phyloP scores from a whole-genome alignment of 768 basidiomycete genomes.

The Hysterangium stoloniferum region DNA sequence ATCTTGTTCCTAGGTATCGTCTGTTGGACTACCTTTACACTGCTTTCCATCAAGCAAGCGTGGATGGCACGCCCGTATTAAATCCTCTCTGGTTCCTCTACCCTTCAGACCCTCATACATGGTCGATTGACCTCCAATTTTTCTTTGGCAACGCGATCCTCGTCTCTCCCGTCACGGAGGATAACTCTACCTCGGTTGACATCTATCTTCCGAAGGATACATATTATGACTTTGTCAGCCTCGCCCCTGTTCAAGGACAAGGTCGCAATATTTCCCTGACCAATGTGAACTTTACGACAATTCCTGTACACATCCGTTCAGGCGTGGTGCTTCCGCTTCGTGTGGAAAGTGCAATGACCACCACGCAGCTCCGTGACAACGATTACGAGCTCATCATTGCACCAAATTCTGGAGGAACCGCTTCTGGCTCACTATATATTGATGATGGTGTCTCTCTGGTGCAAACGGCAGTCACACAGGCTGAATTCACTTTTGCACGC shows the following conservation, averaged over 20 bases:
- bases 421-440: constrained; percentile 47
- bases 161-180: constrained; percentile 65
- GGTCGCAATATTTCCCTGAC: constrained; percentile 44
- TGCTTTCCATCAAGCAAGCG: constrained; percentile 61
- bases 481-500: constrained; percentile 22
- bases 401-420: constrained; percentile 42
- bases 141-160: constrained; percentile 62
- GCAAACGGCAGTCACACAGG: constrained; percentile 22
- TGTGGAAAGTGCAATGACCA: constrained; percentile 50
- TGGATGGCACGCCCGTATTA: constrained; percentile 58
- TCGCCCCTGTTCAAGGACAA: constrained; percentile 41
- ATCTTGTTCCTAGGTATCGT: neutral
- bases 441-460: constrained; percentile 54
- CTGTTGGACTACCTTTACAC: constrained; percentile 30
- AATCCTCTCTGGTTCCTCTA: constrained; percentile 75
- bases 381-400: constrained; percentile 62
- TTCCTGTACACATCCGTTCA: constrained; percentile 68
- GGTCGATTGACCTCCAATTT: constrained; percentile 60
- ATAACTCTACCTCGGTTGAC: constrained; percentile 60
- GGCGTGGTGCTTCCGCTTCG: constrained; percentile 54
- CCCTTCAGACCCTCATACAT: constrained; percentile 58
- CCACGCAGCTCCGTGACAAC: constrained; percentile 40
- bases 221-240: neutral
- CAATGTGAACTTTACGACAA: constrained; percentile 39
- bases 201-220: constrained; percentile 27